Evolutionary conservation across 768 basidiomycete genomes (phyloP).

Genomic region (Chalciporus chontae): DNA sequence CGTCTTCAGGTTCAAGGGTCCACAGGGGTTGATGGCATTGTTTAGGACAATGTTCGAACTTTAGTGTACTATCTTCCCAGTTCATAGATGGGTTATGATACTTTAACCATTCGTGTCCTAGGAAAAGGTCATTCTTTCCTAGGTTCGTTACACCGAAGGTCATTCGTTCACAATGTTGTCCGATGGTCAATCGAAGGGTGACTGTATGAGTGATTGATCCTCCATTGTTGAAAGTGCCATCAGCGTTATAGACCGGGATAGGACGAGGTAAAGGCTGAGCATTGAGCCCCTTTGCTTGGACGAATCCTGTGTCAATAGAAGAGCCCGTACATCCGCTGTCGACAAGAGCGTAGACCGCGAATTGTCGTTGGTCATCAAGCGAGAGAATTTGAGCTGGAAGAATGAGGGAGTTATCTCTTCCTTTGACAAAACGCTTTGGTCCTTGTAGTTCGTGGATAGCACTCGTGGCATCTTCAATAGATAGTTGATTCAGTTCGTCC

Average conservation of each 20-base stretch:
- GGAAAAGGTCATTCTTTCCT: background rate
- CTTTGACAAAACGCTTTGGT: no score
- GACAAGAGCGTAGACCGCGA: background rate
- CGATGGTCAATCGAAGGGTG: background rate
- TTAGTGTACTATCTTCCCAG: no score
- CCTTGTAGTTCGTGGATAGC: no score
- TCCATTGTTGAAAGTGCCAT: constrained; percentile 4
- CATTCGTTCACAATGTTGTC: background rate
- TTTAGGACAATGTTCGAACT: no score
- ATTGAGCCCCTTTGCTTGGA: background rate
- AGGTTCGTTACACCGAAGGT: background rate
- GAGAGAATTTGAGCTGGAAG: no score
- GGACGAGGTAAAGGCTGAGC: background rate
- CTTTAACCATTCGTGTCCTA: background rate
- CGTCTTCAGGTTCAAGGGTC: no score
- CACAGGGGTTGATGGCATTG: no score
- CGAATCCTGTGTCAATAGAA: background rate
- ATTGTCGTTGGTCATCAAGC: no score
- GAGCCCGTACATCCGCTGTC: background rate
- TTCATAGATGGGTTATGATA: no score
- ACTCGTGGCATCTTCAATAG: no score
- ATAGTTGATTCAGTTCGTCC: no score
- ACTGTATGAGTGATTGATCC: constrained; percentile 9
- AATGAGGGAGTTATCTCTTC: no score
- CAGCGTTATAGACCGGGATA: constrained; percentile 16